Evolutionary conservation across 2,329 filamentous ascomycete genomes (phyloP), one percentile per base, ranked within the genome.

Genomic region (Penicillium brasilianum): DNA sequence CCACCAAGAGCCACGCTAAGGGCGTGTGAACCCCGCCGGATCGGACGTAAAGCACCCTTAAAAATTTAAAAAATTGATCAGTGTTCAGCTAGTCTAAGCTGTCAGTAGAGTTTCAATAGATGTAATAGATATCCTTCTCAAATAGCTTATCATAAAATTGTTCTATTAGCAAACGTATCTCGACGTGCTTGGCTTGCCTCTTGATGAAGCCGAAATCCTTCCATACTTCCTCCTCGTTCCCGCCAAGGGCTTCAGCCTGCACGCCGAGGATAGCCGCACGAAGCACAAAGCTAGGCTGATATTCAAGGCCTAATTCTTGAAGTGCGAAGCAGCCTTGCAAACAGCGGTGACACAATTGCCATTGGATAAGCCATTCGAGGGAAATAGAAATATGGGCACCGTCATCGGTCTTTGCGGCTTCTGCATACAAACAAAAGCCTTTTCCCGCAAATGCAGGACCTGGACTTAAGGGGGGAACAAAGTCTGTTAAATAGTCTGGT

Each of bases 1-100:
- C 44, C 44, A 48, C 44, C n/a, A 48, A n/a, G 22, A 30, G 22
- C 44, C 25, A 30, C 44, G 44, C 44, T 22, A 48, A 48, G 44
- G 44, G 39, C 39, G 44, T 18, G 25, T 1, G 14, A 30, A 13
- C 44, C 44, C 44, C 44, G 22, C 44, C 44, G 22, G 8, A 30
- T n/a, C 8, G 25, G n/a, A 22, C 25, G 20, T 25, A 28, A 46
- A 46, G 22, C 22, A 48, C 13, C 14, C 16, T 13, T 13, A 10
- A n/a, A n/a, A n/a, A 10, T 41, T 20, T 28, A 22, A 28, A 46
- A 7, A 16, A 46, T 8, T 16, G 14, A 48, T n/a, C n/a, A 13
- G 11, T 18, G 13, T 48, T 16, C 14, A 46, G 16, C 25, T n/a
- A n/a, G 25, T 48, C 2, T 14, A 30, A 30, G 44, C 44, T 30